Conservation (phyloP, 495 filamentous ascomycete species). For the Podospora pseudocomata region DNA sequence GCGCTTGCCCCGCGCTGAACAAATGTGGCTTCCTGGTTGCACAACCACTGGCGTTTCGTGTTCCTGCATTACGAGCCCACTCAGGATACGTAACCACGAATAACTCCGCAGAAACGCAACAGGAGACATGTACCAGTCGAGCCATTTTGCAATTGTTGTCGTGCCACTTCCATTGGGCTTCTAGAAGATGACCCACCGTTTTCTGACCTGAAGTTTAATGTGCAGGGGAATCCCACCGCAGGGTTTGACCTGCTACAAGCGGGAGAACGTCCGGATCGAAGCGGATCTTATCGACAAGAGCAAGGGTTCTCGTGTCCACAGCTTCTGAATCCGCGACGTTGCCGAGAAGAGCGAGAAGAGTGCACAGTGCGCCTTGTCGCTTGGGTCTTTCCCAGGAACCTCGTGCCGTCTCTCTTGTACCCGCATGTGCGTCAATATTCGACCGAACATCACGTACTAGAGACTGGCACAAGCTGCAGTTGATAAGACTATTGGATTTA, state of each 20-base stretch:
- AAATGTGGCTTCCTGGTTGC: background rate
- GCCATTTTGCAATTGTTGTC: background rate
- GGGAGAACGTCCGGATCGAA: slow-evolving; percentile 1
- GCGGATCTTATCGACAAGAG: background rate
- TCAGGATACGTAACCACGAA: background rate
- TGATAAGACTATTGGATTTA: slow-evolving; percentile 15
- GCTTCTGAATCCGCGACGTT: background rate
- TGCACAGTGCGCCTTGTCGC: background rate
- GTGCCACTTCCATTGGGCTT: background rate
- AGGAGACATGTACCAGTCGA: background rate
- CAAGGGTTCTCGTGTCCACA: background rate
- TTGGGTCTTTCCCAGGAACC: background rate
- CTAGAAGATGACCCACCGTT: background rate
- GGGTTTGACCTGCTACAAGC: background rate
- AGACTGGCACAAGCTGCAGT: slow-evolving; percentile 7
- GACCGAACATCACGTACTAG: slow-evolving; percentile 6
- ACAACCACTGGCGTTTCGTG: background rate
- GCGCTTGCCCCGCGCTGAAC: background rate
- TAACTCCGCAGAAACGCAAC: slow-evolving; percentile 2
- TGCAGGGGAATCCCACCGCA: background rate
- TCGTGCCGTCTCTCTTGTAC: slow-evolving; percentile 1
- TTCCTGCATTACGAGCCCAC: slow-evolving; percentile 7
- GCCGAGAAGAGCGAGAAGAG: background rate
- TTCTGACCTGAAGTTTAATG: background rate
- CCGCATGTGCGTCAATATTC: slow-evolving; percentile 15